phyloP scores from a whole-genome alignment of 2,329 filamentous ascomycete genomes.

The Simplicillium sp. region DNA sequence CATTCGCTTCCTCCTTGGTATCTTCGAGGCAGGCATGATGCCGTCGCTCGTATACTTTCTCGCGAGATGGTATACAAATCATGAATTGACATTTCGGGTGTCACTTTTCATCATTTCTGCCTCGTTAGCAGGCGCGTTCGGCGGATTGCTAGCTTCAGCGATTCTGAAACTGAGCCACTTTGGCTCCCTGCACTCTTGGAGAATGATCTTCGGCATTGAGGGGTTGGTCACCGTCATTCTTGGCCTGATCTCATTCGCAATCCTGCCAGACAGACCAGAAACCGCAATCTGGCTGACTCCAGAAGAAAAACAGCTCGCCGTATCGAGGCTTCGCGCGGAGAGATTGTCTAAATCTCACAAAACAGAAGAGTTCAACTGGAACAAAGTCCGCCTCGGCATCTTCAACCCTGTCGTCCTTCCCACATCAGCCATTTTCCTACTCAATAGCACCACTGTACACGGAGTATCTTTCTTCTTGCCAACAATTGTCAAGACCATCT shows the following conservation, averaged over 20 bases:
- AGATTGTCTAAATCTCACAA: conserved; percentile 48
- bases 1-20: conserved; percentile 49
- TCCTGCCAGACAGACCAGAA: conserved; percentile 56
- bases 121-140: conserved; percentile 56
- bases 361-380: conserved; percentile 49
- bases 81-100: conserved; percentile 53
- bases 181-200: conserved; percentile 48
- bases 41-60: conserved; percentile 59
- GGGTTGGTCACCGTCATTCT: conserved; percentile 24
- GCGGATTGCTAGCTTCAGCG: conserved; percentile 51
- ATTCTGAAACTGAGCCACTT: conserved; percentile 51
- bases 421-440: conserved; percentile 49
- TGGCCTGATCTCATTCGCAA: conserved; percentile 47
- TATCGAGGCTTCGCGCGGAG: conserved; percentile 49
- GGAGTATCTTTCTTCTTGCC: conserved; percentile 64
- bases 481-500: conserved; percentile 62
- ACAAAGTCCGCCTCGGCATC: conserved; percentile 52
- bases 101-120: conserved; percentile 58
- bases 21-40: conserved; percentile 57
- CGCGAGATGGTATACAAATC: conserved; percentile 53
- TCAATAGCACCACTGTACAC: conserved; percentile 63
- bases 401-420: conserved; percentile 45
- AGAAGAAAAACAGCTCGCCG: conserved; percentile 54
- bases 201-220: conserved; percentile 65
- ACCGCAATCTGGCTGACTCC: conserved; percentile 55